These are phyloP conservation scores for Asterochloris sp. DNA, from an alignment of 139 green algal genomes.

Conservation along the genomic window DNA sequence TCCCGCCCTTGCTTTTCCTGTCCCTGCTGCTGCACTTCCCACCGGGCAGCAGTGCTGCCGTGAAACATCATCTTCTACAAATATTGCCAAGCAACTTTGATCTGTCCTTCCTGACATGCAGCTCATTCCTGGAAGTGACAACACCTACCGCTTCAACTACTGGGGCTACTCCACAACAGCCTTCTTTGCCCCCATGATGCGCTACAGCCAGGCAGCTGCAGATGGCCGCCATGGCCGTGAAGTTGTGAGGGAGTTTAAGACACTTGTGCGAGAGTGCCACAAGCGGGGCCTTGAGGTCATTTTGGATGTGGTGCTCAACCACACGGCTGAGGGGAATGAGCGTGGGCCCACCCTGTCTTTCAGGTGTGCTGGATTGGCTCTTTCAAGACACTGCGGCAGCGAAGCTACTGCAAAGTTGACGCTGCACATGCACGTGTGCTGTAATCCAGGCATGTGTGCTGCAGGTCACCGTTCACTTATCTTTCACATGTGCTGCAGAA, in stretches of 20 bases:
- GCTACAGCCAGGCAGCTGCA: slow-evolving; percentile 56
- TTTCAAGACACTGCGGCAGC: too few relatives aligned
- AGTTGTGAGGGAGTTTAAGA: slow-evolving; percentile 92
- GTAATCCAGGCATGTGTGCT: background rate
- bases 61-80: background rate
- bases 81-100: background rate
- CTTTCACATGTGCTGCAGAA: too few relatives aligned
- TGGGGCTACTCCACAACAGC: slow-evolving; percentile 97
- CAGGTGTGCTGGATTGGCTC: slow-evolving; percentile 29
- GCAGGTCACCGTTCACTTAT: too few relatives aligned
- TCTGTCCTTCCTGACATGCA: background rate
- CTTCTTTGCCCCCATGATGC: slow-evolving; percentile 94
- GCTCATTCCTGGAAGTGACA: slow-evolving; percentile 37
- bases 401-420: too few relatives aligned
- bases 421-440: background rate
- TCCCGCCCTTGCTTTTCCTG: background rate
- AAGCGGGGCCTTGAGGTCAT: slow-evolving; percentile 95
- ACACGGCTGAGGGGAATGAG: slow-evolving; percentile 97
- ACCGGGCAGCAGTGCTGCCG: background rate
- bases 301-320: slow-evolving; percentile 99
- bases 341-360: slow-evolving; percentile 89
- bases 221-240: slow-evolving; percentile 30
- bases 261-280: slow-evolving; percentile 90
- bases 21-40: background rate
- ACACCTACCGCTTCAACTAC: slow-evolving; percentile 83